Percentiles rank a stretch among this genome's conserved stretches.
Evolutionary conservation across 75 land plant species (phyloP).

Genomic region (Cunninghamia lanceolata): DNA sequence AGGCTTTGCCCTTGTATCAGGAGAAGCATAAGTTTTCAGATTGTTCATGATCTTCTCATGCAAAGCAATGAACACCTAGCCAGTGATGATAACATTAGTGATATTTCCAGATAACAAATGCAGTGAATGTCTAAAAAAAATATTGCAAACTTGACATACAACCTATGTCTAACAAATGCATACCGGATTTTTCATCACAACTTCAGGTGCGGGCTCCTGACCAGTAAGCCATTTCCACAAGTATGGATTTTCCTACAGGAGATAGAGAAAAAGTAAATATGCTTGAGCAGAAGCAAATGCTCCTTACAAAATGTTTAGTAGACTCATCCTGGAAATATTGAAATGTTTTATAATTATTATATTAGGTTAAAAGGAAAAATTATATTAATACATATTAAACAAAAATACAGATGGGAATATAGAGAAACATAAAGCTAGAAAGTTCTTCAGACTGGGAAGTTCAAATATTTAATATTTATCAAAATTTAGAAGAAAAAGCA

Average conservation of each 20-base stretch:
- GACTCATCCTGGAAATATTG: neutral
- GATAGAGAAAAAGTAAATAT: neutral
- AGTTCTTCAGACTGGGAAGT: neutral
- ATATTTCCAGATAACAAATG: neutral
- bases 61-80: conserved; percentile 66
- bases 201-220: conserved; percentile 76
- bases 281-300: neutral
- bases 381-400: neutral
- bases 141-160: neutral
- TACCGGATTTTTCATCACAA: conserved; percentile 68
- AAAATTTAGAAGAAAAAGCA: neutral
- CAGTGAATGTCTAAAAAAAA: neutral
- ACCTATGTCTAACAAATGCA: conserved; percentile 7
- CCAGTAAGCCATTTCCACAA: conserved; percentile 92
- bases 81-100: neutral
- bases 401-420: neutral
- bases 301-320: neutral
- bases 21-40: conserved; percentile 54
- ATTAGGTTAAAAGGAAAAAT: neutral
- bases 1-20: conserved; percentile 74
- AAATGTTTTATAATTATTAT: neutral
- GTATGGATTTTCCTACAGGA: conserved; percentile 85
- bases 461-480: neutral
- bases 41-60: conserved; percentile 56
- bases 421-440: neutral